Evolutionary conservation across 768 basidiomycete species (phyloP), one percentile per base, ranked within the genome.

Genomic region (Trametes punicea): DNA sequence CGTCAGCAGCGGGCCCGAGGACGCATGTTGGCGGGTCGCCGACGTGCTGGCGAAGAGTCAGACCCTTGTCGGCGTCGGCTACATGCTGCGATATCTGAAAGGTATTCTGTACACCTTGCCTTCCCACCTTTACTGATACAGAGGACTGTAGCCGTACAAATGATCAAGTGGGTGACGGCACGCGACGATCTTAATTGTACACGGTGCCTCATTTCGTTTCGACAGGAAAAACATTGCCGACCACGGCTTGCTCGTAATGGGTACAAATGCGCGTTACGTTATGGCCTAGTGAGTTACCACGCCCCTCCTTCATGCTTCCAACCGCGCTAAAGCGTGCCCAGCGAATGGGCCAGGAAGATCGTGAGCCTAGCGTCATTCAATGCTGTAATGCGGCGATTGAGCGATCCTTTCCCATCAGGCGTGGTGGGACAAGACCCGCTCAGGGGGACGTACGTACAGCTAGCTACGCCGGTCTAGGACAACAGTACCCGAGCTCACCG

Each of bases 211-310:
- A 20, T 26, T 27, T 23, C 26, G 6, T 13, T 21, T 8, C 34
- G n/a, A 2, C 31, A 65, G 64, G 39, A 7, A 45, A n/a, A 79
- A 79, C 62, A 77, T 81, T 65, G 67, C 71, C 60, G 76, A 79
- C 46, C 78, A 80, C 68, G 70, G 75, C 54, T 65, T 81, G 49
- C 72, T 73, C 40, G 77, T 81, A 41, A 79, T 80, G 78, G 77
- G 76, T 18, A 80, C 79, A 36, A 73, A 75, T 51, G 78, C 78
- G 0, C 67, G 78, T 56, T 81, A 80, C 68, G 72, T 76, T 16
- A 71, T 69, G 61, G 72, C 70, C 27, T 76, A 71, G 65, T 67
- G 51, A 65, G 59, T 59, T 11, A 11, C 18, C 5, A 18, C 7
- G 11, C 6, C 15, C 13, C 15, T 33, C 57, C 8, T 20, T 16